Evolutionary conservation across 148 eudicot species (phyloP).

Genomic region (Fagopyrum homotropicum): DNA sequence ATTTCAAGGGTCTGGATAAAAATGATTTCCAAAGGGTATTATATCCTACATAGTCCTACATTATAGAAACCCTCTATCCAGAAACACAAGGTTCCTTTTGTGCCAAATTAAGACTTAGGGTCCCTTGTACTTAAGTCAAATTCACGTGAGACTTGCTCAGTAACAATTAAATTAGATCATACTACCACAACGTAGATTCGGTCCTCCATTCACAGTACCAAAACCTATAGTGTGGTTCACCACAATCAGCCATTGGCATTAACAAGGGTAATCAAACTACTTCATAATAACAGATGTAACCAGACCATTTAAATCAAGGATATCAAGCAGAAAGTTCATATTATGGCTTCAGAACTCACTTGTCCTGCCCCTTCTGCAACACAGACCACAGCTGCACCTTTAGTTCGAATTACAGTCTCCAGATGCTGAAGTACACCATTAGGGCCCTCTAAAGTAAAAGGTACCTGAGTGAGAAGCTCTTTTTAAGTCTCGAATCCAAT

Average conservation of each 20-base stretch:
- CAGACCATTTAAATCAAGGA: neutral
- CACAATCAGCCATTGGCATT: too few relatives aligned
- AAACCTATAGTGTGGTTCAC: too few relatives aligned
- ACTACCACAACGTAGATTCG: neutral
- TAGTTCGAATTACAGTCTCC: conserved; percentile 38
- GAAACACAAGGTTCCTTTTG: neutral
- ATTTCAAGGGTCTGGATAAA: too few relatives aligned
- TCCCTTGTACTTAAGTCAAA: too few relatives aligned
- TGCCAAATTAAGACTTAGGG: too few relatives aligned
- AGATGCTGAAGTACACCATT: conserved; percentile 36
- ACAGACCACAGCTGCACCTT: conserved; percentile 44
- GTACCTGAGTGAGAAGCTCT: conserved; percentile 22
- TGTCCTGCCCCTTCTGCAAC: conserved; percentile 54
- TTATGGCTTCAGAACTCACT: conserved; percentile 22
- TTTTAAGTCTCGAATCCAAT: conserved; percentile 6
- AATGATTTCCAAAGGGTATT: neutral
- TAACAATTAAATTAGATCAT: neutral
- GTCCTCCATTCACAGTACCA: too few relatives aligned
- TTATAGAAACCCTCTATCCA: neutral
- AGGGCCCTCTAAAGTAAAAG: conserved; percentile 36
- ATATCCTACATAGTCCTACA: neutral
- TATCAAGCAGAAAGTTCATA: neutral
- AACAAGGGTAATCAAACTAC: too few relatives aligned
- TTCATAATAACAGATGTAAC: neutral
- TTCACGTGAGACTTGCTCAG: too few relatives aligned